Evolutionary conservation across 805 yeast species (phyloP).

Genomic region (Monosporozyma unispora): DNA sequence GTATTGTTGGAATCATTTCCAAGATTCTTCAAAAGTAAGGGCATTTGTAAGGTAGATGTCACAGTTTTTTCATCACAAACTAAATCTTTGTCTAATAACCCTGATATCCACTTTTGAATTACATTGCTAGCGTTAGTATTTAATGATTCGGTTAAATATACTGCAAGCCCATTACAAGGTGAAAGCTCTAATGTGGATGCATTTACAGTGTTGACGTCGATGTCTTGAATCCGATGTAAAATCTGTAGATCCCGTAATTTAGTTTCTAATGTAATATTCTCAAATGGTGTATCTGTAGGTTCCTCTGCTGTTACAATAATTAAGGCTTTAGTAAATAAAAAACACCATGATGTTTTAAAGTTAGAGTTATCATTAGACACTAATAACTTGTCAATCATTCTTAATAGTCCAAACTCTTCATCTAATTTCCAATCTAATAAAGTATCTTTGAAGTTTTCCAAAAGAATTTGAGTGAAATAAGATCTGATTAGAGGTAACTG

Average conservation of each 20-base stretch:
- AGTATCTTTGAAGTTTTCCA: conserved; percentile 11
- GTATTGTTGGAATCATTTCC: conserved; percentile 3
- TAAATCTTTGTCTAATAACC: conserved; percentile 29
- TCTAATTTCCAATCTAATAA: conserved; percentile 25
- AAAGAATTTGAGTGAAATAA: conserved; percentile 17
- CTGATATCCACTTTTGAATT: conserved; percentile 36
- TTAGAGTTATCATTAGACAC: conserved; percentile 23
- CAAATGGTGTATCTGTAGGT: background rate
- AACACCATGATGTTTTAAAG: conserved; percentile 27
- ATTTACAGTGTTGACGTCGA: conserved; percentile 16
- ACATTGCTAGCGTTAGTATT: conserved; percentile 25
- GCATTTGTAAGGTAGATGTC: conserved; percentile 27
- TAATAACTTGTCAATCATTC: conserved; percentile 30
- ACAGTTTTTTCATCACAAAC: conserved; percentile 24
- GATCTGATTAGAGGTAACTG: conserved; percentile 19
- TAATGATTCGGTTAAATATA: conserved; percentile 19
- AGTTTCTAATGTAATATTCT: conserved; percentile 5
- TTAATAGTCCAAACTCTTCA: conserved; percentile 27
- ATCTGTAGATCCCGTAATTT: conserved; percentile 10
- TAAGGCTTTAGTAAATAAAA: conserved; percentile 27
- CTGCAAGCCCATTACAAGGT: conserved; percentile 1
- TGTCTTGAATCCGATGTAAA: conserved; percentile 8
- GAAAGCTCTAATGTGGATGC: conserved; percentile 17
- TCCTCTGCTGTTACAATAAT: conserved; percentile 11
- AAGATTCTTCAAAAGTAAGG: conserved; percentile 10